A percentile compares a stretch with the other conserved stretches of the same genome.
Evolutionary conservation across 352 stramenopile genomes (phyloP).

Genomic region (Pythium sukuiense): DNA sequence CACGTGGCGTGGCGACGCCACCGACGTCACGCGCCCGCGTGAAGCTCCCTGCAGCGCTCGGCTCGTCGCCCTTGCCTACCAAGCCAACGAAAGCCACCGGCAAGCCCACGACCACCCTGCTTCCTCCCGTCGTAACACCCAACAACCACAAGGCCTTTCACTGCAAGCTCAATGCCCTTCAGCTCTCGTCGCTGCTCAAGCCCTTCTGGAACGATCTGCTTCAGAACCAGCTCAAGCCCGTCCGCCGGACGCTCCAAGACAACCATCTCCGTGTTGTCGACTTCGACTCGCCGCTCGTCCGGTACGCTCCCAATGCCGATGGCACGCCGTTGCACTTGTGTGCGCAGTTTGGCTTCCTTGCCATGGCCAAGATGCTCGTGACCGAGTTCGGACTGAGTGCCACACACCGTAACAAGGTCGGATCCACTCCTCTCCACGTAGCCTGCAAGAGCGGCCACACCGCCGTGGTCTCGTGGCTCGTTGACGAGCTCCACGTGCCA

Average conservation of each 20-base stretch:
- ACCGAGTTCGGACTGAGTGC: constrained; percentile 34
- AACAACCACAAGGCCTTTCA: constrained; percentile 10
- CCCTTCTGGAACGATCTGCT: constrained; percentile 54
- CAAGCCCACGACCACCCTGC: background rate
- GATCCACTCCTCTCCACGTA: constrained; percentile 53
- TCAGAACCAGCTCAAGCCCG: constrained; percentile 45
- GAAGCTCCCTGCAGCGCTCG: background rate
- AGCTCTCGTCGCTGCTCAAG: constrained; percentile 44
- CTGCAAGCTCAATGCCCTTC: constrained; percentile 42
- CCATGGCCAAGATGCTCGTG: constrained; percentile 44
- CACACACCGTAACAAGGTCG: constrained; percentile 52
- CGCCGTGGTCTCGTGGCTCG: constrained; percentile 37
- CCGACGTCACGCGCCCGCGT: background rate
- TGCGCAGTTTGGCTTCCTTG: constrained; percentile 49
- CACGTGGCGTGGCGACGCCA: background rate
- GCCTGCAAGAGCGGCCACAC: constrained; percentile 53
- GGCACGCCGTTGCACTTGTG: constrained; percentile 54
- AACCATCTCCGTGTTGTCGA: constrained; percentile 38
- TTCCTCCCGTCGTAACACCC: background rate
- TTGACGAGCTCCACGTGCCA: constrained; percentile 33
- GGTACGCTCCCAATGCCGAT: constrained; percentile 42
- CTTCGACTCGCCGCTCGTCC: constrained; percentile 30
- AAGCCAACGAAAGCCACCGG: background rate
- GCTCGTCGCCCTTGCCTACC: background rate
- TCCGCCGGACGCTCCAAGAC: constrained; percentile 42